Evolutionary conservation across 2,329 filamentous ascomycete species (phyloP).

Genomic region (Hymenoscyphus linearis): DNA sequence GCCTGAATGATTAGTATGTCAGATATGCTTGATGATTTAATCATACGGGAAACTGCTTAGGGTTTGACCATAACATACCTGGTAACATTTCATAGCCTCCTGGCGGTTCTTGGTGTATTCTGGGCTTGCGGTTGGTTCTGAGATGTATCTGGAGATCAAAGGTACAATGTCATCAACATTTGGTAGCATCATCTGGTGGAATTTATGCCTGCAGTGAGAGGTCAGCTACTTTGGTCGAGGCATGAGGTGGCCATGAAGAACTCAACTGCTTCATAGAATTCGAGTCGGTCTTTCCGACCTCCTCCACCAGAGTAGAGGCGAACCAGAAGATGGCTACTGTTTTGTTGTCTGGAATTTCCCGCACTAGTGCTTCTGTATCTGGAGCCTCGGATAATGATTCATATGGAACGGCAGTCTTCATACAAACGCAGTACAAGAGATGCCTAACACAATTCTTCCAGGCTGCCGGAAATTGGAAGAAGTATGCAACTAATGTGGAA

Average conservation of each 20-base stretch:
- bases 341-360: slow-evolving; percentile 43
- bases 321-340: slow-evolving; percentile 61
- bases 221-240: background rate
- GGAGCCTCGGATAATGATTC: slow-evolving; percentile 41
- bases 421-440: slow-evolving; percentile 53
- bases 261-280: slow-evolving; percentile 52
- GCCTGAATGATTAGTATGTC: slow-evolving; percentile 41
- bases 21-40: background rate
- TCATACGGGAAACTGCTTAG: background rate
- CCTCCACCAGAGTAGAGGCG: slow-evolving; percentile 56
- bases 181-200: slow-evolving; percentile 46
- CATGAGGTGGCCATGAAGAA: slow-evolving; percentile 4
- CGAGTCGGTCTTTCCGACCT: slow-evolving; percentile 62
- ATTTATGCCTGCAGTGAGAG: slow-evolving; percentile 32
- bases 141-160: slow-evolving; percentile 40
- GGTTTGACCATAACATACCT: slow-evolving; percentile 38
- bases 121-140: slow-evolving; percentile 36
- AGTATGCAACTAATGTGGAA: slow-evolving; percentile 71
- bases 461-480: slow-evolving; percentile 61
- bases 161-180: slow-evolving; percentile 47
- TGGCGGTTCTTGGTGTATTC: slow-evolving; percentile 40
- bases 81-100: slow-evolving; percentile 56
- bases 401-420: slow-evolving; percentile 42
- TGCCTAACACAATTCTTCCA: slow-evolving; percentile 65
- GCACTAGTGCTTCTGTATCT: slow-evolving; percentile 40